These are phyloP conservation scores for Saraca asoca DNA, from an alignment of 331 rosid species.

Conservation along the genomic window DNA sequence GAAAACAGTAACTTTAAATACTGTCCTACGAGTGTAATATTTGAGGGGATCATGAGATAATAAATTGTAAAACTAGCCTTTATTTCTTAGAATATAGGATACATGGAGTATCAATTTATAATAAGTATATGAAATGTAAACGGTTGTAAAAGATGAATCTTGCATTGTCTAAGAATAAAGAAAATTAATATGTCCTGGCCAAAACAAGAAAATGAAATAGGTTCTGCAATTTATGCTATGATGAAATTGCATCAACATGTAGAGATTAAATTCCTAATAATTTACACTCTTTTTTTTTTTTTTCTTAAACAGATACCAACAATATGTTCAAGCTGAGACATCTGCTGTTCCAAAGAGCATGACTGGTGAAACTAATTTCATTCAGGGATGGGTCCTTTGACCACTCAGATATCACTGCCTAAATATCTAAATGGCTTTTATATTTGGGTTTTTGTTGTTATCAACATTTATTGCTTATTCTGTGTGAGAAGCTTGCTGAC, in stretches of 20 bases:
- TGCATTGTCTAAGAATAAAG: too few relatives aligned
- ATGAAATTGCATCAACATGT: background rate
- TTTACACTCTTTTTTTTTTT: background rate
- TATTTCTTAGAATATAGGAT: too few relatives aligned
- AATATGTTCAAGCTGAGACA: constrained; percentile 60
- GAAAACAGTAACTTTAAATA: too few relatives aligned
- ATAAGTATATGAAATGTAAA: too few relatives aligned
- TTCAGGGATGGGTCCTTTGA: constrained; percentile 88
- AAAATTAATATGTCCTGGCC: too few relatives aligned
- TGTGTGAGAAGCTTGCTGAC: constrained; percentile 24
- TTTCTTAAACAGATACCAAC: constrained; percentile 58
- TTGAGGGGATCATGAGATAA: too few relatives aligned
- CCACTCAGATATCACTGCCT: background rate
- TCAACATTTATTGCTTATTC: background rate
- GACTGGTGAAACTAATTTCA: constrained; percentile 71
- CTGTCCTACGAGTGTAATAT: too few relatives aligned
- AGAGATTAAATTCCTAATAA: background rate
- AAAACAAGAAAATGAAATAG: too few relatives aligned
- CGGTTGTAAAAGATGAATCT: too few relatives aligned
- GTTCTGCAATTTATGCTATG: too few relatives aligned
- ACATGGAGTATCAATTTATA: too few relatives aligned
- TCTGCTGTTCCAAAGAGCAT: constrained; percentile 55
- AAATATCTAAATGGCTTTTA: constrained; percentile 13
- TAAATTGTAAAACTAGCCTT: too few relatives aligned
- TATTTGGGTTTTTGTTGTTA: constrained; percentile 24